These are phyloP conservation scores for Trichoderma koningiopsis DNA, from an alignment of 2,329 filamentous ascomycete species.

Conservation along the genomic window DNA sequence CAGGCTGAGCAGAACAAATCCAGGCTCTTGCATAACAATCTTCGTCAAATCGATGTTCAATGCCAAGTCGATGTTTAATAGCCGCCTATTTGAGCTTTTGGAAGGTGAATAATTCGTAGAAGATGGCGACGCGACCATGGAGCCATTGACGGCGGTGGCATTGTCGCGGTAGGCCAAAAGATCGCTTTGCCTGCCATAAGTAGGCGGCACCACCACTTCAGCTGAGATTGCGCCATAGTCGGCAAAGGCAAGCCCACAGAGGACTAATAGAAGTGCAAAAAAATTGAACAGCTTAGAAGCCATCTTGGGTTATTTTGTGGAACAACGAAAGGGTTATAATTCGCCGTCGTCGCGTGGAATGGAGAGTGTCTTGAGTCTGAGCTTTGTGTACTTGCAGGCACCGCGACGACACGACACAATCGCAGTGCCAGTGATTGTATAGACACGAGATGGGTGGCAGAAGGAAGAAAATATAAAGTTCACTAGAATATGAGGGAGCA, in stretches of 20 bases:
- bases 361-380: not conserved
- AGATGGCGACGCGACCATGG: not conserved
- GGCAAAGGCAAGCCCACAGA: slow-evolving; percentile 20
- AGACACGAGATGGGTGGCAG: not conserved
- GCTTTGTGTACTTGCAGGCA: not conserved
- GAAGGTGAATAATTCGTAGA: not conserved
- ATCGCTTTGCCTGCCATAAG: not conserved
- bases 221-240: not conserved
- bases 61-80: slow-evolving; percentile 28
- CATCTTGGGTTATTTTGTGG: slow-evolving; percentile 2
- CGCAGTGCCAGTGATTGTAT: not conserved
- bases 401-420: not conserved
- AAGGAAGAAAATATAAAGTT: not conserved
- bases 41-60: slow-evolving; percentile 27
- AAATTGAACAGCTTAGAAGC: slow-evolving; percentile 4
- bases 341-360: not conserved
- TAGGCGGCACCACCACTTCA: not conserved
- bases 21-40: slow-evolving; percentile 30
- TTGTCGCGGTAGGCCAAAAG: slow-evolving; percentile 50
- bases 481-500: not conserved
- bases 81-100: not conserved
- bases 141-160: slow-evolving; percentile 39
- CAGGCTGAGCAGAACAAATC: slow-evolving; percentile 31
- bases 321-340: not conserved
- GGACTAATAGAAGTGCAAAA: slow-evolving; percentile 14